Evolutionary conservation across 129 eudicot species (phyloP).

Genomic region (Glebionis coronaria): DNA sequence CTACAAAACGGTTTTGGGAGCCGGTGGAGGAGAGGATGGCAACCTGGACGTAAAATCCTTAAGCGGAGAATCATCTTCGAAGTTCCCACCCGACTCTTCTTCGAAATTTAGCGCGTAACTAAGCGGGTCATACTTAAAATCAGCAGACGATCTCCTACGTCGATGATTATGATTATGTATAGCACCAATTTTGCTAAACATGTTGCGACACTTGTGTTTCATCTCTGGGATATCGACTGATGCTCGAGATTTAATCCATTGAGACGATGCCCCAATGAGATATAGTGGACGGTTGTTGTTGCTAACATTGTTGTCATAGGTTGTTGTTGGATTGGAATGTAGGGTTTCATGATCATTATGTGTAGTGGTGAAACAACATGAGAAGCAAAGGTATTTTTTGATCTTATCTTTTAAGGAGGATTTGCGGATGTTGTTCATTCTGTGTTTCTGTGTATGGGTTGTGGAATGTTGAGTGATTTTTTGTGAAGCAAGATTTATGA

Average conservation of each 20-base stretch:
- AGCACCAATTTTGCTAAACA: constrained; percentile 25
- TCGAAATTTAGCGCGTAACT: constrained; percentile 71
- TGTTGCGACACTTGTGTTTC: constrained; percentile 47
- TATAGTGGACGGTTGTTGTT: constrained; percentile 25
- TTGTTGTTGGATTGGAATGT: constrained; percentile 17
- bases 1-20: neutral
- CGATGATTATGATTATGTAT: constrained; percentile 37
- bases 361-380: constrained; percentile 47
- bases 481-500: constrained; percentile 16
- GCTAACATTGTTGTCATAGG: neutral
- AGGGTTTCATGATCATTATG: constrained; percentile 28
- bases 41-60: constrained; percentile 40
- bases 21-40: constrained; percentile 41
- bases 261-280: constrained; percentile 22
- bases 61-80: constrained; percentile 35
- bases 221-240: constrained; percentile 34
- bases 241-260: constrained; percentile 36
- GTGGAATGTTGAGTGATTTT: no score
- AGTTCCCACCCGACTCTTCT: constrained; percentile 34
- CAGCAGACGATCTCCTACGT: constrained; percentile 44
- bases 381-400: constrained; percentile 42
- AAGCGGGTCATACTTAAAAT: constrained; percentile 64
- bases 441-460: constrained; percentile 25
- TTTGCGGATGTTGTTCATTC: constrained; percentile 34
- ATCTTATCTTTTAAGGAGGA: constrained; percentile 41